Conservation (phyloP, 2,329 filamentous ascomycete species). For the Cryphonectria naterciae region DNA sequence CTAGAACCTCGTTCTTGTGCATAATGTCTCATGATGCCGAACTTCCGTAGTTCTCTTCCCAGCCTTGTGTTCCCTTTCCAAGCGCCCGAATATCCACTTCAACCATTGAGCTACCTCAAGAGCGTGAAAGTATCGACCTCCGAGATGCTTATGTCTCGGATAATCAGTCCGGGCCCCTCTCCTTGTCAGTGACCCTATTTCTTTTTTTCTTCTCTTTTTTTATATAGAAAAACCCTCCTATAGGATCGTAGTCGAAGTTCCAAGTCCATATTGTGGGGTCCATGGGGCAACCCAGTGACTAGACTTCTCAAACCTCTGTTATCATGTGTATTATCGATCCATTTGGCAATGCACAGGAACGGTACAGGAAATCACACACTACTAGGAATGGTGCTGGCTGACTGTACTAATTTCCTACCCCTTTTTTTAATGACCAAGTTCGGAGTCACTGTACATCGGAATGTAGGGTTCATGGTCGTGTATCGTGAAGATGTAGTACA, state of each 20-base stretch:
- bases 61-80: not conserved
- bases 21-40: not conserved
- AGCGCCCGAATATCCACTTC: not conserved
- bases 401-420: too few species aligned
- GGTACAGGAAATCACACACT: not conserved
- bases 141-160: not conserved
- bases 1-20: not conserved
- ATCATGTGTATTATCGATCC: not conserved
- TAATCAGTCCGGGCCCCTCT: not conserved
- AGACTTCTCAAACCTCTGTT: not conserved
- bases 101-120: not conserved
- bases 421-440: not conserved
- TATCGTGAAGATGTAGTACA: not conserved
- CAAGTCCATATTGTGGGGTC: not conserved
- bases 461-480: not conserved
- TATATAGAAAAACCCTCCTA: not conserved
- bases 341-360: not conserved
- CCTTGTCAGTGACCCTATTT: not conserved
- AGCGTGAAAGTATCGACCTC: not conserved
- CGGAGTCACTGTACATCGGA: not conserved
- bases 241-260: not conserved
- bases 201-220: too few species aligned
- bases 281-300: not conserved
- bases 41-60: not conserved
- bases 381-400: not conserved